Evolutionary conservation across 805 yeast species (phyloP).

Genomic region (Saccharomycopsis capsularis): DNA sequence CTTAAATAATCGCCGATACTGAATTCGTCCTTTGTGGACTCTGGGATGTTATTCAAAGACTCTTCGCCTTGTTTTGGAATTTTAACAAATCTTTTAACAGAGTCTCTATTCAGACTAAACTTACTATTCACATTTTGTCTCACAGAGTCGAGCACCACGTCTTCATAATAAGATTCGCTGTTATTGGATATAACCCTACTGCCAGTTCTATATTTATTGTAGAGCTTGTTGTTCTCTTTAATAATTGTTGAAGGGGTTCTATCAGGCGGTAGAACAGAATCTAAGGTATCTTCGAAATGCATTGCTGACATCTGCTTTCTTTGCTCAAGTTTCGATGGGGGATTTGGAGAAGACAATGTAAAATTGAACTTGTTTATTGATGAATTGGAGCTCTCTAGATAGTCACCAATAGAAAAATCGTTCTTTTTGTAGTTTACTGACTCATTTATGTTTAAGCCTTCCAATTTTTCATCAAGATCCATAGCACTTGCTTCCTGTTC

Average conservation of each 20-base stretch:
- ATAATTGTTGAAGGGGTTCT: constrained; percentile 21
- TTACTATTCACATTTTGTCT: constrained; percentile 18
- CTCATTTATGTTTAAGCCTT: constrained; percentile 10
- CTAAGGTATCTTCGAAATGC: constrained; percentile 15
- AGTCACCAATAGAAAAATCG: constrained; percentile 8
- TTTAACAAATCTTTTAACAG: not conserved
- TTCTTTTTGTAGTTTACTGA: not conserved
- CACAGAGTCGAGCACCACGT: constrained; percentile 19
- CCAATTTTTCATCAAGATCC: not conserved
- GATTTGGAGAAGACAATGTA: not conserved
- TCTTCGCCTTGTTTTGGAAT: not conserved
- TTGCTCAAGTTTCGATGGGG: constrained; percentile 8
- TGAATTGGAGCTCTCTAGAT: constrained; percentile 9
- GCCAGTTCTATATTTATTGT: constrained; percentile 2
- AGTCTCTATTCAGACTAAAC: constrained; percentile 1
- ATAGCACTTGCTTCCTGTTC: no score
- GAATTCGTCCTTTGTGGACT: constrained; percentile 16
- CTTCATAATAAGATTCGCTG: constrained; percentile 19
- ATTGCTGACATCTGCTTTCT: constrained; percentile 3
- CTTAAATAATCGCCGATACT: constrained; percentile 21
- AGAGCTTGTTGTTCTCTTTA: constrained; percentile 16
- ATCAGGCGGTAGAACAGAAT: constrained; percentile 21
- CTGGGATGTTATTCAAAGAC: not conserved
- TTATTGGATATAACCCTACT: constrained; percentile 2
- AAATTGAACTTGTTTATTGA: constrained; percentile 9